Evolutionary conservation across 129 eudicot species (phyloP).

Genomic region (Flaveria robusta): DNA sequence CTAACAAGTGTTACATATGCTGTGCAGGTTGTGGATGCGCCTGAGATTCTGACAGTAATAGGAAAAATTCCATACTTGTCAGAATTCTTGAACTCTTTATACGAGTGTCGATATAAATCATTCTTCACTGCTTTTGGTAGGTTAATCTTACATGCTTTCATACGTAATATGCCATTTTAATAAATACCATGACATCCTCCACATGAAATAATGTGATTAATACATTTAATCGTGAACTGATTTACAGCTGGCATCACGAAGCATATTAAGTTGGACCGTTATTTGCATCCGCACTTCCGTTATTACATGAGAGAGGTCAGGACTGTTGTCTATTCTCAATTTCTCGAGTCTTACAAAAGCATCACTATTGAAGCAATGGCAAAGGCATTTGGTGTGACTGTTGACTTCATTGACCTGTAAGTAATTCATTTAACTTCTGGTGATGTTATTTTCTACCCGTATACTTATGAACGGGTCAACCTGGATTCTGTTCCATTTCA

Average conservation of each 20-base stretch:
- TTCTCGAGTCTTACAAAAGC: slow-evolving; percentile 93
- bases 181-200: slow-evolving; percentile 3
- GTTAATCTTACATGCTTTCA: slow-evolving; percentile 15
- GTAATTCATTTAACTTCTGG: slow-evolving; percentile 17
- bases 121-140: slow-evolving; percentile 86
- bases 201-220: background rate
- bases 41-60: slow-evolving; percentile 73
- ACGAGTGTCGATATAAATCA: slow-evolving; percentile 69
- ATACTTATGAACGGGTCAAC: background rate
- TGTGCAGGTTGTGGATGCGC: slow-evolving; percentile 74
- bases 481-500: background rate
- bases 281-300: slow-evolving; percentile 86
- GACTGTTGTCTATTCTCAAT: slow-evolving; percentile 89
- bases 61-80: slow-evolving; percentile 70
- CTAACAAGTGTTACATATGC: background rate
- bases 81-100: slow-evolving; percentile 71
- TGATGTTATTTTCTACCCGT: background rate
- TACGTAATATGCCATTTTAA: background rate
- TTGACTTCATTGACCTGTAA: slow-evolving; percentile 90
- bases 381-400: slow-evolving; percentile 87
- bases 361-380: slow-evolving; percentile 98
- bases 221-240: background rate
- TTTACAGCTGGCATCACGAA: slow-evolving; percentile 78
- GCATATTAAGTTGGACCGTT: slow-evolving; percentile 84
- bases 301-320: slow-evolving; percentile 95